phyloP scores from a whole-genome alignment of 2,329 filamentous ascomycete genomes.

The Alternaria sp. region DNA sequence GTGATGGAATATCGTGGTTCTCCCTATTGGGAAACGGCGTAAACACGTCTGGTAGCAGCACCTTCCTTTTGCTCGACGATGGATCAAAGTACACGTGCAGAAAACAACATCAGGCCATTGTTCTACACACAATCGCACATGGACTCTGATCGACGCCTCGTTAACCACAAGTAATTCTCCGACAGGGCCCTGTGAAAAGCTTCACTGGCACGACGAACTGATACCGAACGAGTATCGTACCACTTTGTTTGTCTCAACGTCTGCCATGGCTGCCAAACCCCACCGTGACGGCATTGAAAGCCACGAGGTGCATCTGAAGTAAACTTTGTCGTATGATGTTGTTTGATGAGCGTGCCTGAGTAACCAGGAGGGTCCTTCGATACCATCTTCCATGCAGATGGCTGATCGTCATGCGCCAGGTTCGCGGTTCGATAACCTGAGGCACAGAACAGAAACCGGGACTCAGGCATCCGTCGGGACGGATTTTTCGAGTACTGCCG shows the following conservation, averaged over 20 bases:
- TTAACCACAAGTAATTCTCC: constrained; percentile 10
- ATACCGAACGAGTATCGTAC: constrained; percentile 43
- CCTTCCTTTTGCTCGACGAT: neutral
- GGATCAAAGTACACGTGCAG: constrained; percentile 11
- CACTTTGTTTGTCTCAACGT: constrained; percentile 43
- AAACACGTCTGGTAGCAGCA: constrained; percentile 20
- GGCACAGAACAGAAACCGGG: constrained; percentile 40
- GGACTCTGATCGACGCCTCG: constrained; percentile 9
- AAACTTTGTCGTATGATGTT: constrained; percentile 51
- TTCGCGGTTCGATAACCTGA: constrained; percentile 28
- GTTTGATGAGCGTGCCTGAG: constrained; percentile 40
- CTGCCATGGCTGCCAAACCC: constrained; percentile 24
- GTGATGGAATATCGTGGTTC: constrained; percentile 16
- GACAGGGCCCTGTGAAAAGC: constrained; percentile 22
- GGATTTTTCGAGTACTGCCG: constrained; percentile 15
- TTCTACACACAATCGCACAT: constrained; percentile 24
- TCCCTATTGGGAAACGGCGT: constrained; percentile 19
- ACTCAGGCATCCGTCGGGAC: constrained; percentile 46
- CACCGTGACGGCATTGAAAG: constrained; percentile 22
- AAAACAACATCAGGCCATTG: constrained; percentile 48
- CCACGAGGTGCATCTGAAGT: constrained; percentile 34
- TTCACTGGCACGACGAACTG: constrained; percentile 28
- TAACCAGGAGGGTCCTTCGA: constrained; percentile 21
- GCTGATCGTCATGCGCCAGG: constrained; percentile 16
- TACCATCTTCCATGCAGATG: constrained; percentile 26